Evolutionary conservation across 371 early-diverging fungal genomes (phyloP), one percentile per base, ranked within the genome.

Genomic region (Mucor piriformis): DNA sequence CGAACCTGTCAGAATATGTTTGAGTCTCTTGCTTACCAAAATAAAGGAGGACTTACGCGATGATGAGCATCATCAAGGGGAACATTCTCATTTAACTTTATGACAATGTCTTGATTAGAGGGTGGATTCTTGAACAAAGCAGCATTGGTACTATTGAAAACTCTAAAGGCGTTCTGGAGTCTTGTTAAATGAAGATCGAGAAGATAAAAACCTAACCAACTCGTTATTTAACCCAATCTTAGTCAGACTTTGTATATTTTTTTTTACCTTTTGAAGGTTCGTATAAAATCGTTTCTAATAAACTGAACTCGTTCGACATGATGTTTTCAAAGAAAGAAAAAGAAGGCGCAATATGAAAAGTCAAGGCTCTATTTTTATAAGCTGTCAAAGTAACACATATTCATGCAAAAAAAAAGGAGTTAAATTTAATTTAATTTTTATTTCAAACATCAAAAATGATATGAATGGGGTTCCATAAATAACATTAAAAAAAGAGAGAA

Each of bases 231-330:
- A 12, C 18, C 20, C 10, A 42, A 1, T 24, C 34, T 1, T 2
- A 15, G 10, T 33, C 35, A 3, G 0, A 21, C 29, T 29, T 6
- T n/a, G 3, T 16, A 6, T 33, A n/a, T 27, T 23, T 4, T 33
- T 37, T 3, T 7, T 25, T 13, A 74, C 85, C 85, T 61, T 73
- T 52, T 2, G 42, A 25, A 13, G 85, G 85, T 25, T 66, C 73
- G 54, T 74, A 85, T 5, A 85, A 59, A 25, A 85, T 74, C 2
- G 85, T 85, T 54, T 85, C 85, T 27, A 85, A 61, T 11, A 85
- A 53, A n/a, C 70, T 67, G 29, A 80, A 59, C 0, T 68, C 42
- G 4, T 23, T 46, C 24, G 11, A 6, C 25, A 24, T 12, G 4
- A 13, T 20, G 7, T 6, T 18, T 15, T 4, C 8, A 42, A 18